Evolutionary conservation across 805 yeast genomes (phyloP), one percentile per base, ranked within the genome.

Genomic region (Teunomyces barrocoloradensis): DNA sequence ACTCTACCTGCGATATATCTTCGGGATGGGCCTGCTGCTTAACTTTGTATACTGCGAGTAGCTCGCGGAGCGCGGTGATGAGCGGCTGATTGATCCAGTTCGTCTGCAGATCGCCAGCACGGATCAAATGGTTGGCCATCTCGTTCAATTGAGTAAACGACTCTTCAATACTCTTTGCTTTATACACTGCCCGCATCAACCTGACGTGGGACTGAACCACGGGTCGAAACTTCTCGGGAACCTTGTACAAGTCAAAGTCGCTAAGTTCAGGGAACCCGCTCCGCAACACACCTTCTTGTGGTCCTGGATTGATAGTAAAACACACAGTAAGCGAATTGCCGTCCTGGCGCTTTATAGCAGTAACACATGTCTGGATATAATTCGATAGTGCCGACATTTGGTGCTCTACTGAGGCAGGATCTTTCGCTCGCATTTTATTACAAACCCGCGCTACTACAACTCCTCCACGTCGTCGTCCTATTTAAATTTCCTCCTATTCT

Each of bases 91-190:
- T 67, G 13, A 81, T 69, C 87, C 87, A 82, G 45, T 69, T 73
- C 3, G 75, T 65, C 55, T 80, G 79, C 6, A 64, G 57, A 44
- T 79, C 85, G 1, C 83, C 81, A 33, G 75, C 77, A 40, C 86
- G 60, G 45, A 79, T 79, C 51, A 82, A 56, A 11, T 69, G 57
- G 47, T 67, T 67, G 48, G 80, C 65, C 59, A 81, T 61, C 12
- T 69, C 74, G 44, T 73, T 68, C 40, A 70, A 67, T 61, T 48
- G 63, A 37, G 25, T 50, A 54, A 65, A 73, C 36, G 74, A 56
- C 48, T 50, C 44, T 25, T 62, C 65, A 20, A 74, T 62, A 44
- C 70, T 65, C 45, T 68, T 70, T 12, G 50, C 52, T 42, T 58
- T 50, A 46, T 65, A 65, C 34, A 64, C 62, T n/a, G 70, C 57